These are phyloP conservation scores for Chenopodium quinoa DNA, from an alignment of 148 eudicot genomes.

Conservation along the genomic window DNA sequence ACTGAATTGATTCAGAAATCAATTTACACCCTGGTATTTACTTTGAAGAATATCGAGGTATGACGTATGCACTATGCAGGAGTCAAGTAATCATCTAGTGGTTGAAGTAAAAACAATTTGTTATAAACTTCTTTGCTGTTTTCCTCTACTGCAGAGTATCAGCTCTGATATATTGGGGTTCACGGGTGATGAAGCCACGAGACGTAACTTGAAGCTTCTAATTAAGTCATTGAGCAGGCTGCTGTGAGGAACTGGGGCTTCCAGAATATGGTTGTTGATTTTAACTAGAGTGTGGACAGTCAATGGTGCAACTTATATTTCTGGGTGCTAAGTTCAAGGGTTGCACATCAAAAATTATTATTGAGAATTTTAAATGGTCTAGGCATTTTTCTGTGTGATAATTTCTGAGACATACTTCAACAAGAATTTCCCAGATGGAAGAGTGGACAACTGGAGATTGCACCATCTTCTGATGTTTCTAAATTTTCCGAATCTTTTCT, in stretches of 20 bases:
- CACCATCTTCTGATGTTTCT: neutral
- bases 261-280: neutral
- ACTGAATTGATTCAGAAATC: slow-evolving; percentile 91
- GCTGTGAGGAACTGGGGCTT: slow-evolving; percentile 35
- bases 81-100: neutral
- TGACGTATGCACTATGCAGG: slow-evolving; percentile 13
- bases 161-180: slow-evolving; percentile 83
- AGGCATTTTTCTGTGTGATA: neutral
- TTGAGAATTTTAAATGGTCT: neutral
- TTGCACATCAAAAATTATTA: neutral
- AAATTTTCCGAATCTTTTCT: neutral
- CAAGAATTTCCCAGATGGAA: neutral
- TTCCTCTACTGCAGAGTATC: slow-evolving; percentile 55
- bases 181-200: slow-evolving; percentile 89
- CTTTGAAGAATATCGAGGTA: slow-evolving; percentile 89
- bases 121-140: neutral
- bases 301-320: neutral
- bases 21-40: slow-evolving; percentile 72
- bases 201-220: slow-evolving; percentile 71
- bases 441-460: neutral
- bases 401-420: neutral
- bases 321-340: neutral
- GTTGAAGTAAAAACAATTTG: neutral
- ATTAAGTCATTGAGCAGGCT: slow-evolving; percentile 94
- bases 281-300: neutral